Percentiles rank a stretch among this genome's conserved stretches.
Evolutionary conservation across 1,284 basidiomycete genomes (phyloP).

Genomic region (Sphagnurus paluster): DNA sequence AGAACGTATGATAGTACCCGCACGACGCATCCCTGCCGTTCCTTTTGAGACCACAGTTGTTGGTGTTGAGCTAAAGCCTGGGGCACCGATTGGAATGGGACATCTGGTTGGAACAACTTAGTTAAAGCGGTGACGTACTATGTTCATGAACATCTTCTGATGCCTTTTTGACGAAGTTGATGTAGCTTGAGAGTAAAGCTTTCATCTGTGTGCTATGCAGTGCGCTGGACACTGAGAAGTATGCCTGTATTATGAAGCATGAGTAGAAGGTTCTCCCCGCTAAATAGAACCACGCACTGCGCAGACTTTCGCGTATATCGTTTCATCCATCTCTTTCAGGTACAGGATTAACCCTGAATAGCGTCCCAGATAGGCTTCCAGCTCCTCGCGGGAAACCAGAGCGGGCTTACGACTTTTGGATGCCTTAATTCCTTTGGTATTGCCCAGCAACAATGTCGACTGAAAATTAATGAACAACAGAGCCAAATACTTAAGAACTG

Average conservation of each 20-base stretch:
- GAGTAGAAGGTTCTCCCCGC: not conserved
- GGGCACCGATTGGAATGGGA: slow-evolving; percentile 8
- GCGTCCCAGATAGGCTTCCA: slow-evolving; percentile 83
- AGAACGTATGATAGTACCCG: slow-evolving; percentile 74
- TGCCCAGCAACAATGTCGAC: slow-evolving; percentile 67
- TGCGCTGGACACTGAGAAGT: slow-evolving; percentile 83
- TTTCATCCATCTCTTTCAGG: slow-evolving; percentile 93
- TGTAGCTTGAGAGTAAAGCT: slow-evolving; percentile 63
- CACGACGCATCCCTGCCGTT: slow-evolving; percentile 65
- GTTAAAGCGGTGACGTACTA: slow-evolving; percentile 47
- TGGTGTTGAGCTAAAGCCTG: slow-evolving; percentile 52
- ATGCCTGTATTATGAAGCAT: slow-evolving; percentile 54
- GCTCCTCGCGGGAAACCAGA: slow-evolving; percentile 63
- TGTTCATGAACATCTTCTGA: slow-evolving; percentile 72
- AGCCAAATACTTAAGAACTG: not conserved
- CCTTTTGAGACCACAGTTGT: slow-evolving; percentile 44
- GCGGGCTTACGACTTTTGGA: slow-evolving; percentile 41
- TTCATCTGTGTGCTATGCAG: slow-evolving; percentile 82
- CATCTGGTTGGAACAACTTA: slow-evolving; percentile 4
- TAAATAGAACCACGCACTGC: slow-evolving; percentile 53
- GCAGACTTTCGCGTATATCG: slow-evolving; percentile 81
- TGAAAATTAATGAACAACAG: slow-evolving; percentile 27
- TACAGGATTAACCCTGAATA: slow-evolving; percentile 93
- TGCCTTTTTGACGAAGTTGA: slow-evolving; percentile 63
- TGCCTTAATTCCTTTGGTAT: slow-evolving; percentile 54